Percentiles rank a stretch among this genome's conserved stretches.
Evolutionary conservation across 148 eudicot genomes (phyloP).

Genomic region (Agrostemma githago): DNA sequence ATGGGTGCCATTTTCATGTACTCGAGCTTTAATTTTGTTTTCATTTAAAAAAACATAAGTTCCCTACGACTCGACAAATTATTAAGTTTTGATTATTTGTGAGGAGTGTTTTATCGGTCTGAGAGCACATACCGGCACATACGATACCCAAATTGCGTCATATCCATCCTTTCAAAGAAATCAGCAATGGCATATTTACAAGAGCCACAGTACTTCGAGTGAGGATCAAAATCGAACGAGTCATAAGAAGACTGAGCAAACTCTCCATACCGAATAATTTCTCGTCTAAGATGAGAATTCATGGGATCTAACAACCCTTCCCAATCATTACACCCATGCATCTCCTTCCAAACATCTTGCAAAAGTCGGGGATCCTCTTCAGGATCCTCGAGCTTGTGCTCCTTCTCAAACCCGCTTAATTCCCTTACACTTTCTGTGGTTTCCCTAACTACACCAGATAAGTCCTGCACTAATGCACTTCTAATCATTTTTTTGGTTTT

Average conservation of each 20-base stretch:
- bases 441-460: neutral
- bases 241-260: constrained; percentile 82
- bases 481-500: constrained; percentile 4
- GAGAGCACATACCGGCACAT: constrained; percentile 41
- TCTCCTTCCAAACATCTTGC: constrained; percentile 53
- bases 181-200: constrained; percentile 52
- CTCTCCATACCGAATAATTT: constrained; percentile 74
- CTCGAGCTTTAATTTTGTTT: too few species aligned
- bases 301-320: constrained; percentile 64
- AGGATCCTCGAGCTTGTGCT: neutral
- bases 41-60: too few species aligned
- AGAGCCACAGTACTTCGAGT: constrained; percentile 83
- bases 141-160: constrained; percentile 53
- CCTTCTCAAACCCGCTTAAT: constrained; percentile 10
- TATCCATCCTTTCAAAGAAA: constrained; percentile 57
- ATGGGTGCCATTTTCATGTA: too few species aligned
- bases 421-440: neutral
- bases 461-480: neutral
- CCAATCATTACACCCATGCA: constrained; percentile 69
- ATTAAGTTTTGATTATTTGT: too few species aligned
- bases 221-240: constrained; percentile 82
- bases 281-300: constrained; percentile 56
- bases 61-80: too few species aligned
- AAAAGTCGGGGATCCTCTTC: constrained; percentile 38
- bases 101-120: neutral